Base-by-base conservation (phyloP, 148 eudicot genomes). In the Cornus kousa region DNA sequence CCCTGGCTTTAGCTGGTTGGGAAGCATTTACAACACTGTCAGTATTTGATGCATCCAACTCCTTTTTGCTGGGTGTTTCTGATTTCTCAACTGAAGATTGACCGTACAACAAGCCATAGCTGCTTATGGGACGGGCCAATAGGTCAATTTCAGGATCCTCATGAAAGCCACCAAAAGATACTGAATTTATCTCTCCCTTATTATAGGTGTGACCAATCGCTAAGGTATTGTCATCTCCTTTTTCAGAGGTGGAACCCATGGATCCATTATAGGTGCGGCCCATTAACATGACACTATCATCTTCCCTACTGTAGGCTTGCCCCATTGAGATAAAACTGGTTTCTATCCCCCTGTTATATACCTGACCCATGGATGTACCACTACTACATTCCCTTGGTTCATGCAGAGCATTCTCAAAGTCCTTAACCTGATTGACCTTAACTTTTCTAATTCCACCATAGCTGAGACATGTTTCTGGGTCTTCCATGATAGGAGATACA, bases 361-460 rank as follows among this genome's bases (percentile, higher is more conserved):
- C 67, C 76, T 83, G 82, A 62, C 71, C 73, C 59, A 79, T 72
- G 62, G 81, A 82, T 14, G 48, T 74, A 9, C 71, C 64, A 8
- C 76, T 35, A 17, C 55, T 75, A 10, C 74, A 70, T 19, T 78
- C 83, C 48, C 55, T 13, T 37, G 84, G 72, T 37, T 74, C 69
- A 67, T 72, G 67, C 60, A 71, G 37, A 28, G 67, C 81, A 79
- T 59, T 77, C 24, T 85, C 83, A 53, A 77, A 64, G 23, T 82
- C 86, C 75, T 82, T 80, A 32, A 83, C 88, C 80, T 80, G 74
- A 77, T 80, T 77, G 19, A 85, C 88, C 76, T 82, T 85, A 37
- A 85, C 76, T 75, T 86, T 83, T 75, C 86, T 75, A 73, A 81
- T 72, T 23, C 88, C 82, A 66, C 83, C 82, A 70, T 67, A 83